Evolutionary conservation across 2,329 filamentous ascomycete species (phyloP), one percentile per base, ranked within the genome.

Genomic region (Colletotrichum chlorophyti): DNA sequence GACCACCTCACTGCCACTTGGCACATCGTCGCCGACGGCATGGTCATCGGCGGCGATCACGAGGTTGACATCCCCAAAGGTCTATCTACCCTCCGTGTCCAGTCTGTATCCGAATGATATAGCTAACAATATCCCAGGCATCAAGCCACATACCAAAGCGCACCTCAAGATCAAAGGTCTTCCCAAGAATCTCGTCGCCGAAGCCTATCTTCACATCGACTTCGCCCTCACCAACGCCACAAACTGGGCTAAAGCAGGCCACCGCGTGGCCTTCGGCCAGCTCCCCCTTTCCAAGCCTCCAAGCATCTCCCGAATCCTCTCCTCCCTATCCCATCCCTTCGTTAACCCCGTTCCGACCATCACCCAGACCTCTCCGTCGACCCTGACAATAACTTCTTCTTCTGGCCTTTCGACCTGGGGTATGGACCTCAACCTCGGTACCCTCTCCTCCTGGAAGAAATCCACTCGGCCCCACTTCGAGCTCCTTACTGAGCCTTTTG

Each of bases 251-350:
- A 59, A 76, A 1, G 72, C 77, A 0, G 76, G 81, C 6, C 80
- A 84, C 53, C 74, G 81, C 35, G 73, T 86, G 27, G 81, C 83
- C 6, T 81, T 79, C 49, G 79, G 77, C 15, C 75, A 83, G 61
- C 49, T 83, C 1, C 73, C 68, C 6, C 68, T 83, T n/a, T 69
- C 65, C 24, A 70, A 68, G 6, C 71, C 75, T 0, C 52, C 53
- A 5, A 65, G 71, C 9, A 63, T 77, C 29, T 50, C 67, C 2
- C 50, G 65, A 2, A 58, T 67, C 3, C 53, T 62, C 11, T 35
- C 61, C 1, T 61, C 14, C 41, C 55, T 32, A 54, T 65, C 6
- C 24, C 17, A 35, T n/a, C 48, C 55, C 23, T 48, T 48, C 10
- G 31, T 12, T 17, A 42, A 61, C 31, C 51, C 58, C n/a, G 54